These are phyloP conservation scores for Maudiozyma barnettii DNA, from an alignment of 805 yeast species.

Conservation along the genomic window DNA sequence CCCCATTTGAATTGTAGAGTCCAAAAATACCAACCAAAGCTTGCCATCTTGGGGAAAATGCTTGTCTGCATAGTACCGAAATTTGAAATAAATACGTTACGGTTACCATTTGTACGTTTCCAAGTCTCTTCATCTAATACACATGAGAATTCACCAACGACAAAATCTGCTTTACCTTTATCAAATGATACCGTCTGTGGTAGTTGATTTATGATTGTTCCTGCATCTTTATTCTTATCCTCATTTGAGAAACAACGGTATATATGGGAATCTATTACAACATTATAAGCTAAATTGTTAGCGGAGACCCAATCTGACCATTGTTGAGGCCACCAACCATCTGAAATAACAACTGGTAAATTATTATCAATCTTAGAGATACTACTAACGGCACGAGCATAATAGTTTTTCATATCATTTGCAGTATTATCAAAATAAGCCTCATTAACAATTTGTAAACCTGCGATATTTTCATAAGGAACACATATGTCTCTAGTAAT, in stretches of 20 bases:
- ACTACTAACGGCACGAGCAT: slow-evolving; percentile 49
- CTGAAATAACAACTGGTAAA: slow-evolving; percentile 74
- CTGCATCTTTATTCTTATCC: slow-evolving; percentile 59
- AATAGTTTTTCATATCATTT: slow-evolving; percentile 47
- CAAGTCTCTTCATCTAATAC: slow-evolving; percentile 73
- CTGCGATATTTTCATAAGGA: slow-evolving; percentile 59
- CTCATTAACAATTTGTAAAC: slow-evolving; percentile 81
- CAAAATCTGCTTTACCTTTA: slow-evolving; percentile 47
- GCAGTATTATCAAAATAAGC: slow-evolving; percentile 54
- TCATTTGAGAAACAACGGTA: slow-evolving; percentile 77
- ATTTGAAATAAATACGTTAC: slow-evolving; percentile 47
- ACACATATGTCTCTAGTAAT: slow-evolving; percentile 50
- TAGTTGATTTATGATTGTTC: slow-evolving; percentile 51
- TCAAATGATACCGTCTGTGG: slow-evolving; percentile 40
- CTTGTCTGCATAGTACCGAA: slow-evolving; percentile 52
- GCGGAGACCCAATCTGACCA: slow-evolving; percentile 57
- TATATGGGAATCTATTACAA: slow-evolving; percentile 75
- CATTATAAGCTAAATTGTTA: slow-evolving; percentile 38
- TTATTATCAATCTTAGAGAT: slow-evolving; percentile 46
- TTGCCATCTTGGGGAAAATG: slow-evolving; percentile 43
- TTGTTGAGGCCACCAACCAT: slow-evolving; percentile 86
- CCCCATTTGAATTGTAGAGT: slow-evolving; percentile 80
- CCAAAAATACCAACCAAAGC: slow-evolving; percentile 82
- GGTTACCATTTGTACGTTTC: slow-evolving; percentile 39
- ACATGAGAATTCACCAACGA: slow-evolving; percentile 88